Evolutionary conservation across 768 basidiomycete species (phyloP), one percentile per base, ranked within the genome.

Genomic region (Phaeotremella fagi): DNA sequence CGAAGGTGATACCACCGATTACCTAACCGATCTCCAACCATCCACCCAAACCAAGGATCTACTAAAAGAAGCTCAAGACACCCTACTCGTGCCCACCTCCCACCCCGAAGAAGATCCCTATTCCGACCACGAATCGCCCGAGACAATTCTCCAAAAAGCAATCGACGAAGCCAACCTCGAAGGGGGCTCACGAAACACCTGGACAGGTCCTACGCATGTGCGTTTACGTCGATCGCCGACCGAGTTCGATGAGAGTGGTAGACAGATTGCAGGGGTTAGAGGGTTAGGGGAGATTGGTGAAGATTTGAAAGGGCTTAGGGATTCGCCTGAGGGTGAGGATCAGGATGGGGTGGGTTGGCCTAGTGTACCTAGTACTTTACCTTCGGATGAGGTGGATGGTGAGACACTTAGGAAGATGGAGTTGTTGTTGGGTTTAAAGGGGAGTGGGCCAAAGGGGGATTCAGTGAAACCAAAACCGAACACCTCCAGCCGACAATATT

Each of bases 391-490:
- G 28, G 14, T 53, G 4, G 56, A 58, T 27, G 55, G 53, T 6
- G 63, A 64, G 1, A 48, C 51, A 3, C 31, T 48, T 23, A 54
- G 51, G 18, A 44, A 45, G 18, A 57, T 68, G 42, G 41, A 60
- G 20, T 28, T 57, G 3, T 44, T 68, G 4, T 42, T 64, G n/a
- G 66, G 66, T 3, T 48, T 68, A 9, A 51, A 47, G 45, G 36
- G 28, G 42, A 23, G 45, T 29, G 11, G 54, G 47, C 9, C 54
- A 50, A 33, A 33, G 31, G 31, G n/a, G n/a, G n/a, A n/a, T n/a
- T n/a, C n/a, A n/a, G n/a, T n/a, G n/a, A n/a, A n/a, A n/a, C n/a
- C n/a, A n/a, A n/a, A n/a, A n/a, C n/a, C n/a, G n/a, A n/a, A n/a
- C n/a, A n/a, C n/a, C n/a, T n/a, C n/a, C n/a, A n/a, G n/a, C n/a